Conservation (phyloP, 2,329 filamentous ascomycete genomes). For the Diaporthe batatas region DNA sequence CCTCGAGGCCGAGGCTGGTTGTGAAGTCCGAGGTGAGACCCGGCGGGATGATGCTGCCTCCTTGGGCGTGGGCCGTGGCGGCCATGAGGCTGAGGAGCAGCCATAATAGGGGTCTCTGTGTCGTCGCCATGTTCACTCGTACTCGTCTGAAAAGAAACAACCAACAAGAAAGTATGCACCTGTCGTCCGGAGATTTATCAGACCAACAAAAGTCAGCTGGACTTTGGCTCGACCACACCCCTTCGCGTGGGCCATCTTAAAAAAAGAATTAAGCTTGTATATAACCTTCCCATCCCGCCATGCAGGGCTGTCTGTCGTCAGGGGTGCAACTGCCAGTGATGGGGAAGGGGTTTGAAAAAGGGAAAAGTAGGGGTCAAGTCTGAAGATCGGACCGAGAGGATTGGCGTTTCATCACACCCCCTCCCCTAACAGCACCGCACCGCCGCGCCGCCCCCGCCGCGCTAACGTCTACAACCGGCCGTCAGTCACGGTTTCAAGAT, state of each 20-base stretch:
- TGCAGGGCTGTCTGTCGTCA: background rate
- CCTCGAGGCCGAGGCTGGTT: conserved; percentile 12
- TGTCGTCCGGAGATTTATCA: conserved; percentile 32
- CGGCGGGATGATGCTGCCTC: background rate
- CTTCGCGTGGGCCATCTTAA: conserved; percentile 4
- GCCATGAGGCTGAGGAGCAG: conserved; percentile 14
- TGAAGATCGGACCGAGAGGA: conserved; percentile 34
- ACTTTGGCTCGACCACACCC: background rate
- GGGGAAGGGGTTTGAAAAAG: too few relatives aligned
- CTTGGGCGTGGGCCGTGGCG: background rate
- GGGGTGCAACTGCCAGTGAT: background rate
- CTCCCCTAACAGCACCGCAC: background rate
- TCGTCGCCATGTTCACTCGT: background rate
- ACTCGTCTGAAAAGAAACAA: background rate
- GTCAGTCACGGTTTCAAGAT: conserved; percentile 19
- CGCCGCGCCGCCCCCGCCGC: background rate
- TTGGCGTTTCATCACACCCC: conserved; percentile 27
- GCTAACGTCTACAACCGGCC: conserved; percentile 1
- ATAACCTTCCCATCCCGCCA: conserved; percentile 9
- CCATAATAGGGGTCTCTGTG: background rate
- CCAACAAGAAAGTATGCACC: background rate
- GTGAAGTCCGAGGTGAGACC: background rate
- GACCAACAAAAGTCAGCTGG: conserved; percentile 24
- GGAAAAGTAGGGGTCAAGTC: conserved; percentile 14
- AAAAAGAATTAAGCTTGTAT: conserved; percentile 27